Percentiles rank a stretch among this genome's conserved stretches.
These are phyloP conservation scores for Pseudozyma pruni DNA, from an alignment of 1,284 basidiomycete species.

Conservation along the genomic window DNA sequence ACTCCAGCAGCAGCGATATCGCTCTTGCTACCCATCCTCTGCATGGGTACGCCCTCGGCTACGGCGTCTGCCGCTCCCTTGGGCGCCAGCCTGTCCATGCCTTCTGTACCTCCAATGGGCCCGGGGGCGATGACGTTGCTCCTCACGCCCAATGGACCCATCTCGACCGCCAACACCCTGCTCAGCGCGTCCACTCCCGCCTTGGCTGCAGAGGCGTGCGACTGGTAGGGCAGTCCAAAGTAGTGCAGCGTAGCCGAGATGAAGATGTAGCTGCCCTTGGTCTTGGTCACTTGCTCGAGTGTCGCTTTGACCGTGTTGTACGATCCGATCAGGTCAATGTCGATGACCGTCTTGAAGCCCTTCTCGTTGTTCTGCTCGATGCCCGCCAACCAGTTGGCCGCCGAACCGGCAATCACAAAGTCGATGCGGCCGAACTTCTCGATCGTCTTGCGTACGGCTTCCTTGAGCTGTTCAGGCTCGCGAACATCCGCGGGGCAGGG, in stretches of 20 bases:
- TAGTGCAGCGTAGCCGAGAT: conserved; percentile 92
- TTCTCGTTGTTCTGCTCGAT: conserved; percentile 64
- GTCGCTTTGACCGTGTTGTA: conserved; percentile 81
- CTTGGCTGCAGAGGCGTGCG: conserved; percentile 93
- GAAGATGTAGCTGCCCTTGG: conserved; percentile 82
- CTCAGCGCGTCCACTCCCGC: conserved; percentile 90
- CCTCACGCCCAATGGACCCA: conserved; percentile 90
- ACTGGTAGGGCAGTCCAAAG: conserved; percentile 87
- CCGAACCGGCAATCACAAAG: conserved; percentile 87
- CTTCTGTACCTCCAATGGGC: conserved; percentile 85
- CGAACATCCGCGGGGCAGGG: conserved; percentile 85
- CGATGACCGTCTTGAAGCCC: conserved; percentile 86
- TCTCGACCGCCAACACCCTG: conserved; percentile 86
- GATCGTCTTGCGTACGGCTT: conserved; percentile 80
- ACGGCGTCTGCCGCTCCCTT: conserved; percentile 68
- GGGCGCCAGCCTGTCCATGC: conserved; percentile 78
- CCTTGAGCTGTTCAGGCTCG: conserved; percentile 77
- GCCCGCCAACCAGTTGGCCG: conserved; percentile 67
- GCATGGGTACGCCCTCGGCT: conserved; percentile 54
- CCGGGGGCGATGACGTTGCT: conserved; percentile 91
- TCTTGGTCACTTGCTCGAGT: conserved; percentile 55
- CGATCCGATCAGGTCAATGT: conserved; percentile 91
- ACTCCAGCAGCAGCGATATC: conserved; percentile 85
- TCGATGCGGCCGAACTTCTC: conserved; percentile 87
- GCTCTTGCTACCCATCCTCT: conserved; percentile 67